These are phyloP conservation scores for Stylonectria norvegica DNA, from an alignment of 2,329 filamentous ascomycete species.

Conservation along the genomic window DNA sequence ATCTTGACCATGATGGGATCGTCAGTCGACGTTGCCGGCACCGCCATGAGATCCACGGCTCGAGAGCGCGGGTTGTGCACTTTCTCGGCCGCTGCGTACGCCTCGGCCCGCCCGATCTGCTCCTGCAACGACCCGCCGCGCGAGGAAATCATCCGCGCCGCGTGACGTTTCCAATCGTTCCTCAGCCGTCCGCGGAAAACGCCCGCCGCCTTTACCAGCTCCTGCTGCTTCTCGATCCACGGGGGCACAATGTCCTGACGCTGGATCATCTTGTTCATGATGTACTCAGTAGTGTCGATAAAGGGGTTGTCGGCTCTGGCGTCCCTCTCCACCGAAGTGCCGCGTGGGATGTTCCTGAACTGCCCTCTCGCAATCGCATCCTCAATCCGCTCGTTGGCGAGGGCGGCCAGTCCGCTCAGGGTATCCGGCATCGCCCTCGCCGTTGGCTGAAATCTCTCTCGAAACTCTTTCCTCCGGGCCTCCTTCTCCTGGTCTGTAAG, in stretches of 20 bases:
- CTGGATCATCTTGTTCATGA: slow-evolving; percentile 98
- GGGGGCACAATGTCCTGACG: slow-evolving; percentile 92
- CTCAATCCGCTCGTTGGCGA: slow-evolving; percentile 91
- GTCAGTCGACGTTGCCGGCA: slow-evolving; percentile 45
- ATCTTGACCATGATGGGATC: slow-evolving; percentile 48
- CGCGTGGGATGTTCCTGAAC: slow-evolving; percentile 78
- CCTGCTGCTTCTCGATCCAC: slow-evolving; percentile 99
- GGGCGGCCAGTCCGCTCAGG: slow-evolving; percentile 70
- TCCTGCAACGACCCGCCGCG: slow-evolving; percentile 70
- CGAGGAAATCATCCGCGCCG: slow-evolving; percentile 72
- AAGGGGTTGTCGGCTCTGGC: slow-evolving; percentile 81
- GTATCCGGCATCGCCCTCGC: slow-evolving; percentile 72
- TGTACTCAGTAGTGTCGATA: slow-evolving; percentile 93
- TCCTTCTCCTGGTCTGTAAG: slow-evolving; percentile 71
- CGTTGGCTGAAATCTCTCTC: slow-evolving; percentile 73
- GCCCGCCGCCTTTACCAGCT: slow-evolving; percentile 65
- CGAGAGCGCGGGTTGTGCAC: slow-evolving; percentile 55
- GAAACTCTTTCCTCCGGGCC: slow-evolving; percentile 67
- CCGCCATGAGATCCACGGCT: slow-evolving; percentile 42
- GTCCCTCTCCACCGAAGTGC: slow-evolving; percentile 77
- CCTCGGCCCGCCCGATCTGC: slow-evolving; percentile 68
- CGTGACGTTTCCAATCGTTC: slow-evolving; percentile 81
- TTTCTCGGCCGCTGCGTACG: slow-evolving; percentile 72
- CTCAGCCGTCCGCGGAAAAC: slow-evolving; percentile 73
- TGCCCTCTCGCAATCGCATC: slow-evolving; percentile 89